phyloP scores from a whole-genome alignment of 805 yeast species.

The Candida quercuum region DNA sequence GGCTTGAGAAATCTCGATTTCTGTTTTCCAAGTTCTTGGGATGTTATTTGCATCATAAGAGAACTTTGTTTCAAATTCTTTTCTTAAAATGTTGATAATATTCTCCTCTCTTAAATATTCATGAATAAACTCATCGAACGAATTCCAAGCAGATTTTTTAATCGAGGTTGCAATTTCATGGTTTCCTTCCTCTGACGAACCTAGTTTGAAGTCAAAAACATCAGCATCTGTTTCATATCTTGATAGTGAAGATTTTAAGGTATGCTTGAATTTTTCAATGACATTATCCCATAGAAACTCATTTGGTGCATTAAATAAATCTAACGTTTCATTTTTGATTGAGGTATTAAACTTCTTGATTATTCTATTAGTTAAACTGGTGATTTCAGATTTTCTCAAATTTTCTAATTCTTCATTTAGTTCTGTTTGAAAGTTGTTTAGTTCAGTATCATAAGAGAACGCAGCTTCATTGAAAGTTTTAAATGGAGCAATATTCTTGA shows the following conservation, averaged over 20 bases:
- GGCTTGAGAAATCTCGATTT: conserved; percentile 63
- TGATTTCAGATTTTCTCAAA: conserved; percentile 21
- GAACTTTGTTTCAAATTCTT: conserved; percentile 76
- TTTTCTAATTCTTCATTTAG: conserved; percentile 22
- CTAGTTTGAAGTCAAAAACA: conserved; percentile 61
- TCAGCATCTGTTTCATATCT: conserved; percentile 25
- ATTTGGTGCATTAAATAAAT: conserved; percentile 44
- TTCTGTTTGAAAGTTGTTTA: conserved; percentile 25
- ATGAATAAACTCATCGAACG: conserved; percentile 51
- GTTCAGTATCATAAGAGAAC: conserved; percentile 28
- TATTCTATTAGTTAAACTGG: conserved; percentile 33
- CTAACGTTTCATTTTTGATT: conserved; percentile 47
- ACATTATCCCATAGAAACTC: conserved; percentile 58
- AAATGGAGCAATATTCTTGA: conserved; percentile 12
- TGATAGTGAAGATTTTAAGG: conserved; percentile 25
- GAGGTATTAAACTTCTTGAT: conserved; percentile 40
- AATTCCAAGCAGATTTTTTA: conserved; percentile 57
- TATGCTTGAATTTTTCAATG: conserved; percentile 35
- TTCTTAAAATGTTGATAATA: conserved; percentile 61
- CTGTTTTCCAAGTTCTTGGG: conserved; percentile 76
- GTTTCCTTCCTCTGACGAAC: conserved; percentile 43
- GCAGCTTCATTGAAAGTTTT: conserved; percentile 11
- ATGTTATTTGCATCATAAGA: conserved; percentile 77
- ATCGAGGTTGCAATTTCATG: conserved; percentile 36
- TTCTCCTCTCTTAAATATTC: conserved; percentile 63